These are phyloP conservation scores for Geotrichum reessii DNA, from an alignment of 1,139 yeast genomes.

Conservation along the genomic window DNA sequence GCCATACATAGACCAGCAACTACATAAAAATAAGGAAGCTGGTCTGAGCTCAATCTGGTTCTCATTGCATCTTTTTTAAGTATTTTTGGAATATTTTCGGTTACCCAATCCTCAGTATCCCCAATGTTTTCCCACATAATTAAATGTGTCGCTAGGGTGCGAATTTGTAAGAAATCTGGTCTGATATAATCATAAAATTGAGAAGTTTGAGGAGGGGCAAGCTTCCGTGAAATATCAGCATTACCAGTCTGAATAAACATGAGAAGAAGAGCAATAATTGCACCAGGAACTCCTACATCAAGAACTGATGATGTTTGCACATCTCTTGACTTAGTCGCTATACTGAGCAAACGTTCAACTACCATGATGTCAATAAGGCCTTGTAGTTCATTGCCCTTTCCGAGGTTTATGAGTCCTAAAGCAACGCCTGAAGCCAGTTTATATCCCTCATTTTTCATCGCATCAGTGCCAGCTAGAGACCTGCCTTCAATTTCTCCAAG, in stretches of 20 bases:
- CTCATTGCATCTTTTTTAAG: slow-evolving; percentile 28
- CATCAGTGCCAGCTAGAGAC: slow-evolving; percentile 15
- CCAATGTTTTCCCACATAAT: slow-evolving; percentile 74
- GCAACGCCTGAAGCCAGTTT: slow-evolving; percentile 85
- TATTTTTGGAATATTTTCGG: slow-evolving; percentile 46
- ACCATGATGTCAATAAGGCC: slow-evolving; percentile 66
- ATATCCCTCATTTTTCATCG: slow-evolving; percentile 59
- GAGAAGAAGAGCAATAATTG: slow-evolving; percentile 68
- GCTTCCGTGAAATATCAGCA: slow-evolving; percentile 52
- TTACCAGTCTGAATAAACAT: slow-evolving; percentile 69
- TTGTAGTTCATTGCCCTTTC: slow-evolving; percentile 60
- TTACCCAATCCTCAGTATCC: slow-evolving; percentile 54
- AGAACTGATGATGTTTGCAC: slow-evolving; percentile 58
- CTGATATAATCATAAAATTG: slow-evolving; percentile 66
- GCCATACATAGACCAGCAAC: slow-evolving; percentile 74
- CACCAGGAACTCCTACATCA: slow-evolving; percentile 77
- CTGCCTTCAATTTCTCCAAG: slow-evolving; percentile 34
- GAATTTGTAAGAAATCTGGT: slow-evolving; percentile 69
- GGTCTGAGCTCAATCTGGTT: slow-evolving; percentile 51
- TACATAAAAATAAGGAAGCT: slow-evolving; percentile 57
- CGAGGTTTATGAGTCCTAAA: slow-evolving; percentile 80
- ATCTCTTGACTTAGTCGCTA: slow-evolving; percentile 63
- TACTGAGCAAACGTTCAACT: slow-evolving; percentile 56
- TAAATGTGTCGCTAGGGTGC: slow-evolving; percentile 62
- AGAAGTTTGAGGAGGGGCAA: slow-evolving; percentile 57